phyloP scores from a whole-genome alignment of 768 basidiomycete genomes.

The Serendipita vermifera region DNA sequence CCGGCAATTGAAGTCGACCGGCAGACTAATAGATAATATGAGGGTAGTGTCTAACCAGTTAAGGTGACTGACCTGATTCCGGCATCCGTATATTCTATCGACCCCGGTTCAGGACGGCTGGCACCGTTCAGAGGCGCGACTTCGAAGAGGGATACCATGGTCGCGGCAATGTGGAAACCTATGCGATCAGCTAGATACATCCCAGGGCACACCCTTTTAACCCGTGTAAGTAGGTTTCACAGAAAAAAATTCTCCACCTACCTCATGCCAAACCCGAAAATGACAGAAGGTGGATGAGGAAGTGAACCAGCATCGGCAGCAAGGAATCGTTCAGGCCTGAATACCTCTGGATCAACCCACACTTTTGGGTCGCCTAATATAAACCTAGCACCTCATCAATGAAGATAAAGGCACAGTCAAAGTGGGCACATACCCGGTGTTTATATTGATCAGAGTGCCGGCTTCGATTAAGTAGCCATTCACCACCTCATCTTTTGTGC shows the following conservation, averaged over 20 bases:
- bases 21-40: background rate
- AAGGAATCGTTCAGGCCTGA: background rate
- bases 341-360: constrained; percentile 1
- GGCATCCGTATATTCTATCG: background rate
- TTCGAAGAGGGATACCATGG: background rate
- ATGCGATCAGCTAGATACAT: constrained; percentile 1
- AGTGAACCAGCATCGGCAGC: background rate
- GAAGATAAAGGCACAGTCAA: too few species aligned
- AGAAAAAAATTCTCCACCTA: too few species aligned
- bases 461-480: too few species aligned
- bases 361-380: background rate
- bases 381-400: too few species aligned
- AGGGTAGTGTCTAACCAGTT: background rate
- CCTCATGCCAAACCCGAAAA: background rate
- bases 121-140: background rate
- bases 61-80: background rate
- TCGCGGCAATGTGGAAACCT: constrained; percentile 2
- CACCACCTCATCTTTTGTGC: background rate
- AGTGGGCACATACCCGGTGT: too few species aligned
- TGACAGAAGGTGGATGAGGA: background rate
- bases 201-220: background rate
- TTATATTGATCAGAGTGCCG: too few species aligned
- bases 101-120: background rate
- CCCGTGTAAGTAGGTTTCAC: too few species aligned
- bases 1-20: background rate